Base-by-base conservation (phyloP, 768 basidiomycete genomes). In the Rhizopogon roseolus region DNA sequence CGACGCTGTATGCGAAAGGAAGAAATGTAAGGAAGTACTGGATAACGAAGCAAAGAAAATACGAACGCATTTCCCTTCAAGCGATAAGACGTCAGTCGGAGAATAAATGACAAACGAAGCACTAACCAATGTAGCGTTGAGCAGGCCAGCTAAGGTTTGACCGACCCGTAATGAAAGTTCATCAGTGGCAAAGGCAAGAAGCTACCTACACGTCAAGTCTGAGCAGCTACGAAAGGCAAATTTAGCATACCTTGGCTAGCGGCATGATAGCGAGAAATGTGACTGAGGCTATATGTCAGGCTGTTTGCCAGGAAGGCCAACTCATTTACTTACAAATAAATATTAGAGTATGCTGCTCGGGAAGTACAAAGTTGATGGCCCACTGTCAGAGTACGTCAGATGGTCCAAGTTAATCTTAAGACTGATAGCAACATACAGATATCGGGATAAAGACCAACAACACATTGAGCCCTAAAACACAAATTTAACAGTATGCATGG, bases 241-340 rank as follows among this genome's bases (percentile, higher is more conserved):
- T 34, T 19, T 22, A 14, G 19, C 11, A 34, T 46, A 86, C 87
- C 71, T 91, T 90, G 41, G 91, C 91, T 4, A 93, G 75, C 6
- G 92, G 92, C 55, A 94, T 80, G 56, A 94, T 94, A n/a, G 92
- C 82, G 41, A 90, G 69, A 65, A 93, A 91, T 1, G 84, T 81
- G 64, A 86, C 87, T 90, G 58, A 49, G 16, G 14, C 17, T 17
- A 17, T 46, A 14, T 36, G 6, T 6, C 7, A 32, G 45, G 40
- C 11, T 13, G 1, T 4, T 19, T 9, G 7, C 16, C n/a, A 41
- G 8, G 4, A 39, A 19, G 2, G 29, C 19, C 13, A 8, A 22
- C 7, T 14, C 14, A 19, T 34, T 17, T 22, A 22, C 88, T 62
- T 63, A 90, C 90, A 86, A 57, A 90, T 74, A 54, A 91, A 91